Evolutionary conservation across 2,329 filamentous ascomycete genomes (phyloP), one percentile per base, ranked within the genome.

Genomic region (Fusarium siculi): DNA sequence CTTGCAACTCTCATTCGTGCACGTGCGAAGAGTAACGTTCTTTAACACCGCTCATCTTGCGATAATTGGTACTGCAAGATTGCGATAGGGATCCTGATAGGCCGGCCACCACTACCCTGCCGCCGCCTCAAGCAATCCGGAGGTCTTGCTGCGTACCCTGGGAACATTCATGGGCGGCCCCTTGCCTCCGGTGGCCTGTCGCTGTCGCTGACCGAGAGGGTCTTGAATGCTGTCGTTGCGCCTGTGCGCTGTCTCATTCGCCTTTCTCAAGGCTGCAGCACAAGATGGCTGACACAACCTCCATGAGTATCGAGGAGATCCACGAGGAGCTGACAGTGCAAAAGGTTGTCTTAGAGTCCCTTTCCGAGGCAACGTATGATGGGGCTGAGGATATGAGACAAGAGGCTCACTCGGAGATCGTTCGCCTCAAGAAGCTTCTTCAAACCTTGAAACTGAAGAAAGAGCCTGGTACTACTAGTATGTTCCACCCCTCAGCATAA

Each of bases 291-390:
- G 53, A 69, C 55, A 47, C 39, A 70, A 76, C 32, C 50, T 54
- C 72, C 23, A 69, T 71, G 63, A 71, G 62, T 15, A 53, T 80
- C 23, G 74, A 79, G 52, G 77, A 75, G 23, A 72, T 86, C 25
- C 72, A 71, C 23, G 83, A 85, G 53, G 85, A 87, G 62, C 76
- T 87, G 67, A 79, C 74, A 37, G 79, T 86, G 25, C 82, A 86
- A 66, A 79, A 79, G 52, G 83, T 84, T 55, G 80, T 87, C 25
- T 78, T 87, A 7, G 71, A 76, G 12, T 87, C 85, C 4, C 80
- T 88, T n/a, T 43, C 68, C 25, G 68, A 58, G 30, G 74, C 74
- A 39, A 58, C 66, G 11, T 78, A 76, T 58, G 75, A 78, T 10
- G 80, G 74, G 21, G 79, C 78, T 40, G 81, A 82, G 37, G 63